Evolutionary conservation across 2,329 filamentous ascomycete species (phyloP), one percentile per base, ranked within the genome.

Genomic region (Aspergillus fumigatiaffinis): DNA sequence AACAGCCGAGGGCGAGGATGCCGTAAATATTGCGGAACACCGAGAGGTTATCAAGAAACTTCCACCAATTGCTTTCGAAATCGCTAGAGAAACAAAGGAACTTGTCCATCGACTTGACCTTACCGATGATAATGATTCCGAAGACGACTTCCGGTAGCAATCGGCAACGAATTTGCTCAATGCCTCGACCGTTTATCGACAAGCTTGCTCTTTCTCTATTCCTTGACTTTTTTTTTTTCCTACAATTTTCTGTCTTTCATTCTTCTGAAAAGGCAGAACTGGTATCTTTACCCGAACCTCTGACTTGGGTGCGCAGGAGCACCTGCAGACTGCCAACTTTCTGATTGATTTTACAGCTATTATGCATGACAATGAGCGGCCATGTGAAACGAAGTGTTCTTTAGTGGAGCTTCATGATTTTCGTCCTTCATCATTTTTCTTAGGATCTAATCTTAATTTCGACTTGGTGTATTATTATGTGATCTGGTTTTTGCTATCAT

Each of bases 61-160:
- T 52, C 90, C 90, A 10, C 90, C 90, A 2, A 86, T 94, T 64
- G 90, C 90, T n/a, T 95, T 95, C 73, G 89, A 91, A 74, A 88
- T 93, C 69, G 91, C 89, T 6, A 82, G 89, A 58, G 89, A 92
- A 74, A 89, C 88, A 52, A 94, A 93, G 78, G 90, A 90, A 70
- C 77, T 91, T 58, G 83, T 85, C 10, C 73, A 79, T 25, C 72
- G 77, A 35, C 72, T 82, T 32, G 80, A 82, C 53, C 66, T 69
- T 3, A 63, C 73, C 54, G 68, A 74, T 29, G 62, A 68, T 26
- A 68, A 63, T 17, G 70, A 68, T 10, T 69, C 76, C 41, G 74
- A 76, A 10, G 76, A 77, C 50, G 74, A 76, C 50, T 76, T 76
- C 55, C 69, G 68, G 53, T 74, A 68, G 61, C 67, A 17, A 28